Base-by-base conservation (phyloP, 495 filamentous ascomycete genomes). In the Geopyxis carbonaria region DNA sequence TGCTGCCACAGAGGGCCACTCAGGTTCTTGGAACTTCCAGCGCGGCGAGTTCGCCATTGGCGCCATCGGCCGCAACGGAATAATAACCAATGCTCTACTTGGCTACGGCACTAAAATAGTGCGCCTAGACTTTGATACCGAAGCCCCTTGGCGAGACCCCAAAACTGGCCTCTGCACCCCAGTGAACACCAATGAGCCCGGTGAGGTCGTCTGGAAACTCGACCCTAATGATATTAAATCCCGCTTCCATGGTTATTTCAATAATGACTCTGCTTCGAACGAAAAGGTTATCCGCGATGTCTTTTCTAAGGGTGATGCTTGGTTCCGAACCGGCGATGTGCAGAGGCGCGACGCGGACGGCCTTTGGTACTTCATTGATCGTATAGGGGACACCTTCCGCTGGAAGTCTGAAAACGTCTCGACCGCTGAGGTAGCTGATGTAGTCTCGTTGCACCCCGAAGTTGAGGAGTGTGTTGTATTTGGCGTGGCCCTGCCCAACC, bases 331-430 rank as follows among this genome's bases (percentile, higher is more conserved):
- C 0, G 87, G 87, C 5, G 87, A 95, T 53, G 67, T 93, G 16
- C 57, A 94, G 14, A 67, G 73, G 24, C 70, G 67, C 59, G 79
- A 84, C 43, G 39, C 39, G 0, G 75, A 93, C 42, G 80, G 81
- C 5, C 64, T 77, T 10, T 76, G 76, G 63, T 93, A 68, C 58
- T 95, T 95, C 58, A 69, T 72, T 30, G 89, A 97, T 56, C 78
- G 85, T 8, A 76, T 95, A 25, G 87, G 87, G 36, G 87, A 95
- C 50, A 94, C 87, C 0, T 95, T 82, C 63, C 73, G 87, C 13
- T 95, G 87, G 87, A 93, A 92, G 64, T 75, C 73, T 31, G 87
- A 95, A 60, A 95, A 94, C 40, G 81, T 93, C 2, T 78, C 75
- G 6, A 89, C 86, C 0, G 75, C 76, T 15, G 87, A 92, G 45